Base-by-base conservation (phyloP, 495 filamentous ascomycete species). In the Lichina pygmaea region DNA sequence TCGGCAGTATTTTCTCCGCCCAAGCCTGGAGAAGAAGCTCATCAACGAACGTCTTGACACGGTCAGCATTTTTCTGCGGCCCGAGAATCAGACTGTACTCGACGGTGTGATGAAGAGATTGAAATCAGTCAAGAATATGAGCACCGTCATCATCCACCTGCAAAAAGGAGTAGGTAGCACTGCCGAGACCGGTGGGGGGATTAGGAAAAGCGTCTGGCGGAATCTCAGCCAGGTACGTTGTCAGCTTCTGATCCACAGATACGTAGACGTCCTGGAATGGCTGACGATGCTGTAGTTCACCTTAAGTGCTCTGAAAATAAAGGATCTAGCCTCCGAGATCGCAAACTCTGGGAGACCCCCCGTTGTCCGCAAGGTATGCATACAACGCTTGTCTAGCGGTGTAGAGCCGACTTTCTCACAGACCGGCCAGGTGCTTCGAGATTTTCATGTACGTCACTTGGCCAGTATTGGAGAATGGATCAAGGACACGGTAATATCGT, bases 1-100 rank as follows among this genome's bases (percentile, higher is more conserved):
- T 5, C 75, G 81, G 16, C 78, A 84, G 52, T 79, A 81, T 51
- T 92, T 97, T 50, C 66, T 94, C 33, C 75, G 79, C 0, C 89
- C 89, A 33, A 91, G 68, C 42, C 63, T 73, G 33, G 66, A 84
- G 44, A 51, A 81, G 3, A 57, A 60, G 12, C 51, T 78, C 6
- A 86, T 95, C 48, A 62, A 66, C n/a, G 68, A 86, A 52, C 72
- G 89, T 31, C 75, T 91, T 40, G 61, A 69, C 16, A 72, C 78
- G 6, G 73, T 89, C 46, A 59, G 63, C 6, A 61, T 77, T 1
- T 70, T 95, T 48, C 59, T 89, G 5, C 66, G 68, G 33, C 71
- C 78, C 0, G 73, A 82, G 7, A 93, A 93, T 55, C 48, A 58
- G 15, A 60, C 66, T 33, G 51, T 62, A 3, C 48, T 82, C 31